These are phyloP conservation scores for Xylaria sp. DNA, from an alignment of 495 filamentous ascomycete genomes.

Conservation along the genomic window DNA sequence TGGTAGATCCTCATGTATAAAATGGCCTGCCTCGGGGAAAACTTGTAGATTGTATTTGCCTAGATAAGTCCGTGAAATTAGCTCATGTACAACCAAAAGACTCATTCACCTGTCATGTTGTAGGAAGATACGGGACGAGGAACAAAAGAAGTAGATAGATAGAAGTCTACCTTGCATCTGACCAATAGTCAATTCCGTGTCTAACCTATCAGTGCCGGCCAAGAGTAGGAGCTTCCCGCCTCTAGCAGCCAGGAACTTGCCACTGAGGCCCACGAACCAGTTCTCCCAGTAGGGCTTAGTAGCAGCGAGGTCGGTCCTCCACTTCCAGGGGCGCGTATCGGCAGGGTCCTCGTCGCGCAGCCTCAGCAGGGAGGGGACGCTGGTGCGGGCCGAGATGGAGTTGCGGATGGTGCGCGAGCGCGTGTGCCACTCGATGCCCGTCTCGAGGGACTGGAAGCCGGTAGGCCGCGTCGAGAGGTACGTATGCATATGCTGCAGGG, in stretches of 20 bases:
- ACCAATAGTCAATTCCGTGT: conserved; percentile 94
- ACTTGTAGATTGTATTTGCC: conserved; percentile 97
- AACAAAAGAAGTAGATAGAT: not conserved
- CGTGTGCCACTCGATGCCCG: conserved; percentile 94
- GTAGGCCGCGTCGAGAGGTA: conserved; percentile 86
- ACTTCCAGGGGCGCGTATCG: conserved; percentile 68
- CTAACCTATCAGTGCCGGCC: conserved; percentile 91
- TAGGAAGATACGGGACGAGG: not conserved
- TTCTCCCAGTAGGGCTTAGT: conserved; percentile 93
- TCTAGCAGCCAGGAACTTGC: conserved; percentile 82
- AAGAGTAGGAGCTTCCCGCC: conserved; percentile 92
- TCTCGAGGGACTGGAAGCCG: conserved; percentile 73
- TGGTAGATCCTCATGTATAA: conserved; percentile 93
- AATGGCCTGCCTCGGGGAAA: conserved; percentile 93
- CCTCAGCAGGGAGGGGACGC: conserved; percentile 82
- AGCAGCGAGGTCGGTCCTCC: conserved; percentile 82
- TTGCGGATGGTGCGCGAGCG: conserved; percentile 90
- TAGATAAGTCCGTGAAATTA: conserved; percentile 39
- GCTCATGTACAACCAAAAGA: not conserved
- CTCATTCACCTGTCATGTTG: not conserved
- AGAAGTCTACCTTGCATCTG: conserved; percentile 86
- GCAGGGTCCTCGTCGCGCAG: conserved; percentile 46
- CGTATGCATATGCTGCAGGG: conserved; percentile 91
- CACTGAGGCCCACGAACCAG: conserved; percentile 89
- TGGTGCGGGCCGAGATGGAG: conserved; percentile 76